Conservation (phyloP, 306 rosid species). For the Cotoneaster glaucophyllus region DNA sequence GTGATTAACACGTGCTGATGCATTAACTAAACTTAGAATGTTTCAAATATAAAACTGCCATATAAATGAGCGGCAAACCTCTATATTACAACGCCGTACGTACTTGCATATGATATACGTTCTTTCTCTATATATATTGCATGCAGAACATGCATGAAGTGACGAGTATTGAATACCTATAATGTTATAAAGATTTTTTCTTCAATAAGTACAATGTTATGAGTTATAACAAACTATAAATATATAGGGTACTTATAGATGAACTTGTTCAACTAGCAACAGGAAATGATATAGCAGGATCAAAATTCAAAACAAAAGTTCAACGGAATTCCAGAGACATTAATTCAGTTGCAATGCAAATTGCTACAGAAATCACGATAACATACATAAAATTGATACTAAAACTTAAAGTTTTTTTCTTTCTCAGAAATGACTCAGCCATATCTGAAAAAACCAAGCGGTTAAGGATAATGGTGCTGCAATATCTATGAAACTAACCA, state of each 20-base stretch:
- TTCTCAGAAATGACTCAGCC: no score
- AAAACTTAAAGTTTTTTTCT: no score
- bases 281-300: neutral
- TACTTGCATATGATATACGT: neutral
- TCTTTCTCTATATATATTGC: neutral
- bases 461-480: no score
- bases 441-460: no score
- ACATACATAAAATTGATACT: no score
- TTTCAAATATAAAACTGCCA: neutral
- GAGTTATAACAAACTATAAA: no score
- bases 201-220: neutral
- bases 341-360: neutral
- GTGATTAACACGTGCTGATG: neutral
- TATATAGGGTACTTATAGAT: no score
- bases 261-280: neutral
- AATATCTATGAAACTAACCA: no score
- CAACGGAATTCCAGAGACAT: neutral
- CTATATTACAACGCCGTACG: no score
- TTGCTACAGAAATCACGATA: neutral
- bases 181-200: neutral
- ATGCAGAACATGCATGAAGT: neutral
- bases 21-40: neutral
- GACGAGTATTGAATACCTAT: neutral
- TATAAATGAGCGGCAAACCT: neutral
- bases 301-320: neutral